phyloP scores from a whole-genome alignment of 805 yeast species.

The Wickerhamiella sorbophila region DNA sequence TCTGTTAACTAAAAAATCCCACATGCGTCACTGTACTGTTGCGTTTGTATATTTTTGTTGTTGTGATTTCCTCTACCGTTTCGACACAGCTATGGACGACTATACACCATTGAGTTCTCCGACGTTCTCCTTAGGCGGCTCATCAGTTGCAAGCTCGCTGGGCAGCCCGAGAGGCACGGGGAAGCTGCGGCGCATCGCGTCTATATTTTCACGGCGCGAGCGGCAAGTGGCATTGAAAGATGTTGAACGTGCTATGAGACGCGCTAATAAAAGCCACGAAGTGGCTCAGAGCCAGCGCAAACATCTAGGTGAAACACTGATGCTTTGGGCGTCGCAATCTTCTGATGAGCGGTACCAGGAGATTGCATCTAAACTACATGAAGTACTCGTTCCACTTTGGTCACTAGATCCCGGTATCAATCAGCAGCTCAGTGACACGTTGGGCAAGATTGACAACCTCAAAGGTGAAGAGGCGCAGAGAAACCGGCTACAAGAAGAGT shows the following conservation, averaged over 20 bases:
- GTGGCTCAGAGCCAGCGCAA: conserved; percentile 7
- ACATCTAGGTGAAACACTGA: conserved; percentile 8
- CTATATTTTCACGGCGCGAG: not conserved
- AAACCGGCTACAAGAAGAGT: conserved; percentile 5
- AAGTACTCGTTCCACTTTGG: conserved; percentile 4
- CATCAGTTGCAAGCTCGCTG: not conserved
- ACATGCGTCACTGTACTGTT: too few relatives aligned
- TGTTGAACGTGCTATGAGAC: conserved; percentile 12
- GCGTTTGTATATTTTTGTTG: too few relatives aligned
- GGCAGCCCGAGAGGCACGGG: not conserved
- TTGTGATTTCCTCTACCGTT: too few relatives aligned
- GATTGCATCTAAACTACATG: conserved; percentile 5
- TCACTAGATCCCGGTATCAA: conserved; percentile 2
- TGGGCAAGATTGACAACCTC: conserved; percentile 13
- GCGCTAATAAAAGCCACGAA: conserved; percentile 14
- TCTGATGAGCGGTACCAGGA: conserved; percentile 8
- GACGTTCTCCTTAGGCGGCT: not conserved
- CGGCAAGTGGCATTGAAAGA: conserved; percentile 6
- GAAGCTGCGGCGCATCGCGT: not conserved
- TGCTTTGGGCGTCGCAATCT: conserved; percentile 12
- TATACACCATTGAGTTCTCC: not conserved
- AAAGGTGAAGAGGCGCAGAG: conserved; percentile 13
- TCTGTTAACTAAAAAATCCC: too few relatives aligned
- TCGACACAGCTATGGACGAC: not conserved
- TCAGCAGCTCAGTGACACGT: conserved; percentile 5